A percentile compares a stretch with the other conserved stretches of the same genome.
phyloP scores from a whole-genome alignment of 768 basidiomycete genomes.

The Phylloporus arenicola region DNA sequence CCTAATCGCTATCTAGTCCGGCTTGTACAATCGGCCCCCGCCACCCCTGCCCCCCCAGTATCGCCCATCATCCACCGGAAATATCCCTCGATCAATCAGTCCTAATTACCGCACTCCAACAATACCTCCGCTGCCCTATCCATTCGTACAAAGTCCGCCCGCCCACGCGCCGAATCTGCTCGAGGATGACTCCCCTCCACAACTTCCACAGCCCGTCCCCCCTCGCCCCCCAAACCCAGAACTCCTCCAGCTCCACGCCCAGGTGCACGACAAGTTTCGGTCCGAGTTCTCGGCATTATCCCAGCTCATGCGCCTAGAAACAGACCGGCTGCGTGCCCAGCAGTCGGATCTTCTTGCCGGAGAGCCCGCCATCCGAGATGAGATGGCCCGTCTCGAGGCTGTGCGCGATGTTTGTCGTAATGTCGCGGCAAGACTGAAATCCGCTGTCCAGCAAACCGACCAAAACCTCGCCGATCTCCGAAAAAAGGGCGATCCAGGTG shows the following conservation, averaged over 20 bases:
- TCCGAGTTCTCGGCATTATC: constrained; percentile 69
- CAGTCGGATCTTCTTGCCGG: constrained; percentile 83
- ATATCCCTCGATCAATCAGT: constrained; percentile 13
- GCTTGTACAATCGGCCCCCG: constrained; percentile 32
- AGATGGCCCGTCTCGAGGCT: constrained; percentile 91
- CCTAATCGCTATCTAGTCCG: constrained; percentile 15
- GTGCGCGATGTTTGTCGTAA: constrained; percentile 85
- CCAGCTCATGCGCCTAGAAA: constrained; percentile 56
- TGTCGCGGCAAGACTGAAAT: constrained; percentile 64
- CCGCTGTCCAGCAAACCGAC: constrained; percentile 62
- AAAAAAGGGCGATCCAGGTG: constrained; percentile 82
- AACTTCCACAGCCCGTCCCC: constrained; percentile 43
- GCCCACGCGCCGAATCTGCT: constrained; percentile 46
- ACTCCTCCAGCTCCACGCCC: constrained; percentile 70
- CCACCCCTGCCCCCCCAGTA: constrained; percentile 32
- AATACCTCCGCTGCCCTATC: constrained; percentile 24
- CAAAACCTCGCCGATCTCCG: constrained; percentile 71
- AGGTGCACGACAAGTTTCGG: constrained; percentile 69
- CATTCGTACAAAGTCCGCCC: constrained; percentile 27
- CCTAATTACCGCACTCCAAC: constrained; percentile 26
- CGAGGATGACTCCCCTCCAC: constrained; percentile 48
- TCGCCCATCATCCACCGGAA: constrained; percentile 23
- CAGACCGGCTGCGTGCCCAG: constrained; percentile 73
- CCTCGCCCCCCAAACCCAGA: constrained; percentile 89
- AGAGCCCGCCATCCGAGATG: constrained; percentile 91